Percentiles rank a stretch among this genome's conserved stretches.
These are phyloP conservation scores for Chlamydomonas schloesseri DNA, from an alignment of 139 green algal genomes.

Conservation along the genomic window DNA sequence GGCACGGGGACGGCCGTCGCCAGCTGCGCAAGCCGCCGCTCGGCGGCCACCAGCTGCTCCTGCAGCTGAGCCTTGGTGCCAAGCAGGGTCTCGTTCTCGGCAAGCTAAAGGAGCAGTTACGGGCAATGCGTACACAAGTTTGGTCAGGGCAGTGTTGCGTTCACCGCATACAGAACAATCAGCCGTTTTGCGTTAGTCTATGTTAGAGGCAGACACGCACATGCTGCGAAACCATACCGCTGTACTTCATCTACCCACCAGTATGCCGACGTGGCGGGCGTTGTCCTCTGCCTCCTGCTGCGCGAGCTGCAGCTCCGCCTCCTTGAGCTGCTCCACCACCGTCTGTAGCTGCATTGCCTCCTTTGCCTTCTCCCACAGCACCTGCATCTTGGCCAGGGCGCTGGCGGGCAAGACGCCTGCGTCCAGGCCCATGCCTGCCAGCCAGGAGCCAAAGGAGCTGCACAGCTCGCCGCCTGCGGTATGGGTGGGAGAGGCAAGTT, in stretches of 20 bases:
- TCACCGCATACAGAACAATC: too few species aligned
- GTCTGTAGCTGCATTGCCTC: background rate
- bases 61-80: background rate
- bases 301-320: slow-evolving; percentile 14
- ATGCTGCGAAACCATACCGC: too few species aligned
- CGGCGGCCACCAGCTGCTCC: background rate
- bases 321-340: slow-evolving; percentile 8
- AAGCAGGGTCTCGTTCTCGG: slow-evolving; percentile 11
- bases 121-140: too few species aligned
- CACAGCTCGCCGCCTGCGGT: slow-evolving; percentile 6
- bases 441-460: slow-evolving; percentile 4
- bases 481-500: too few species aligned
- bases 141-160: too few species aligned
- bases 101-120: background rate
- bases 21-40: background rate
- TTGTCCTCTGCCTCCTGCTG: slow-evolving; percentile 2
- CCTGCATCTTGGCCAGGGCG: slow-evolving; percentile 13
- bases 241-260: slow-evolving; percentile 5
- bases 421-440: slow-evolving; percentile 4
- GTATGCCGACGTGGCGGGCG: background rate
- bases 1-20: too few species aligned
- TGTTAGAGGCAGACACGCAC: too few species aligned
- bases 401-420: background rate
- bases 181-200: too few species aligned
- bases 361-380: slow-evolving; percentile 13